Conservation (phyloP, 306 rosid genomes). For the Castanospermum australe region DNA sequence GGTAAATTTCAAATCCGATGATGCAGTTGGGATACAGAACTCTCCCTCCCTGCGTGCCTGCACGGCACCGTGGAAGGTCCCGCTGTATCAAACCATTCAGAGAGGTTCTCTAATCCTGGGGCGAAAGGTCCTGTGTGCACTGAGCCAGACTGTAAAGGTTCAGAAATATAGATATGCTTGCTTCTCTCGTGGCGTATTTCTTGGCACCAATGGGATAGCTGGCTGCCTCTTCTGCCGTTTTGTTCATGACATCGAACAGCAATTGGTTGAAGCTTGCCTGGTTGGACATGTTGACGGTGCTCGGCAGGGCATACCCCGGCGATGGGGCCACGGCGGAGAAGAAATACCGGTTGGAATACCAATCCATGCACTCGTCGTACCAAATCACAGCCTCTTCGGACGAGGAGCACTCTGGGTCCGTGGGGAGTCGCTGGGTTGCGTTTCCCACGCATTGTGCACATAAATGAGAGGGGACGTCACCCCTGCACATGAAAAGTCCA, state of each 20-base stretch:
- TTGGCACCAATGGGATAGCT: slow-evolving; percentile 14
- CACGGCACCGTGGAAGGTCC: neutral
- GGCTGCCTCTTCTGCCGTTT: neutral
- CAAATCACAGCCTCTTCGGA: neutral
- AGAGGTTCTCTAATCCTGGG: neutral
- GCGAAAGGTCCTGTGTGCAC: slow-evolving; percentile 23
- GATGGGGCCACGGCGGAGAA: neutral
- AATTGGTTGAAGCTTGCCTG: neutral
- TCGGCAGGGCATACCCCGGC: no score
- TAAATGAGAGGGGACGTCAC: neutral
- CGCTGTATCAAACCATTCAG: neutral
- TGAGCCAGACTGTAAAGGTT: slow-evolving; percentile 26
- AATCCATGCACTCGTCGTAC: neutral
- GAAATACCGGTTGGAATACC: neutral
- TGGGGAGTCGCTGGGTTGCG: neutral
- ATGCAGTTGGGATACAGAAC: neutral
- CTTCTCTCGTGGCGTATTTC: slow-evolving; percentile 16
- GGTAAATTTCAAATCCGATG: neutral
- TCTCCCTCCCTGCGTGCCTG: neutral
- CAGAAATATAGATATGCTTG: neutral
- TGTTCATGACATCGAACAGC: neutral
- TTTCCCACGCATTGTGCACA: neutral
- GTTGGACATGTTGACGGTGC: no score
- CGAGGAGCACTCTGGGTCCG: neutral
- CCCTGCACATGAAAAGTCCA: slow-evolving; percentile 19